Evolutionary conservation across 2,329 filamentous ascomycete species (phyloP).

Genomic region (Scedosporium boydii): DNA sequence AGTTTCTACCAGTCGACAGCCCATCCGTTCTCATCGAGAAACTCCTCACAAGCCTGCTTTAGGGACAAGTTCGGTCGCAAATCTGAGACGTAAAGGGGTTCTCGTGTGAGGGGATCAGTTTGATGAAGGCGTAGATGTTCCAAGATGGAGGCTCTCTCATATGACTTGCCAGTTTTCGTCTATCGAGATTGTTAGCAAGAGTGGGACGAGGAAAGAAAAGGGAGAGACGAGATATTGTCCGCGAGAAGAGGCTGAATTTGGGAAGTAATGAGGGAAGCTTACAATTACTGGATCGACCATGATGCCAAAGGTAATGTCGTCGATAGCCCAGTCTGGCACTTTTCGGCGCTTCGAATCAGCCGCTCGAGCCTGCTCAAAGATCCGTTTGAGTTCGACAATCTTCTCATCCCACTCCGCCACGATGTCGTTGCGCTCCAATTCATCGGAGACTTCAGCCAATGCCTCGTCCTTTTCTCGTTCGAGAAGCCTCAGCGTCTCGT

Average conservation of each 20-base stretch:
- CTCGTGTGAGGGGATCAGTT: constrained; percentile 76
- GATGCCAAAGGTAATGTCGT: constrained; percentile 65
- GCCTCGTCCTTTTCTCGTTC: constrained; percentile 32
- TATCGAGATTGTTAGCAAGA: constrained; percentile 15
- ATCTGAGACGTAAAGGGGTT: constrained; percentile 58
- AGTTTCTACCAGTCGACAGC: constrained; percentile 58
- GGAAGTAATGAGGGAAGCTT: constrained; percentile 15
- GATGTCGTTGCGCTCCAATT: constrained; percentile 39
- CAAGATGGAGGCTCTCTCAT: constrained; percentile 76
- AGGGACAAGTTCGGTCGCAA: constrained; percentile 74
- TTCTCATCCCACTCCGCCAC: constrained; percentile 36
- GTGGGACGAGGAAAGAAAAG: not conserved
- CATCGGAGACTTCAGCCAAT: constrained; percentile 26
- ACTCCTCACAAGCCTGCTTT: constrained; percentile 75
- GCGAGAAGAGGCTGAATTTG: not conserved
- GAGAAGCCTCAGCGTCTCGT: constrained; percentile 46
- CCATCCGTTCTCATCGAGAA: constrained; percentile 81
- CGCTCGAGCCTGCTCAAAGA: constrained; percentile 43
- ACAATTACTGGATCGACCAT: constrained; percentile 62
- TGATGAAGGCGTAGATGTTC: constrained; percentile 70
- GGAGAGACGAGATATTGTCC: not conserved
- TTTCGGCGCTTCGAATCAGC: constrained; percentile 38
- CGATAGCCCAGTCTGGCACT: constrained; percentile 68
- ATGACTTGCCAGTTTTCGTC: constrained; percentile 83
- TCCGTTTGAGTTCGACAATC: constrained; percentile 29